Conservation (phyloP, 352 stramenopile genomes). For the Blastocystis sp. region DNA sequence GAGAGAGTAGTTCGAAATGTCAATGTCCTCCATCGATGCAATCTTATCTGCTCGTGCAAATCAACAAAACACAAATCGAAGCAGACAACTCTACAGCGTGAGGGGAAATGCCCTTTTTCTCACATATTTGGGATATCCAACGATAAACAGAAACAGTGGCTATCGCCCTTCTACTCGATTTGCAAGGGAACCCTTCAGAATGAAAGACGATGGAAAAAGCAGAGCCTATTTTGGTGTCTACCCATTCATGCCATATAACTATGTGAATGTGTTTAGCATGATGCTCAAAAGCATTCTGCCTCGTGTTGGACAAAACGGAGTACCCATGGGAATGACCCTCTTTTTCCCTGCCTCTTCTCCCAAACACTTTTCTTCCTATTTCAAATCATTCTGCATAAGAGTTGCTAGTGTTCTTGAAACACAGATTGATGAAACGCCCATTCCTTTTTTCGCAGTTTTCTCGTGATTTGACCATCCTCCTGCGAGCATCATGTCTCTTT, state of each 20-base stretch:
- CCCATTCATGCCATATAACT: no score
- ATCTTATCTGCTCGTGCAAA: background rate
- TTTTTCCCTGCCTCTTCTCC: background rate
- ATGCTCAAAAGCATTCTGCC: no score
- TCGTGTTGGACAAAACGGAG: no score
- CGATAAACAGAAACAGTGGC: no score
- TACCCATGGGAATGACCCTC: no score
- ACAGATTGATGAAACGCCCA: background rate
- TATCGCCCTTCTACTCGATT: no score
- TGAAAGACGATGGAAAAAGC: no score
- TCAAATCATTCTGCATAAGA: constrained; percentile 2
- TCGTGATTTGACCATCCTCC: background rate
- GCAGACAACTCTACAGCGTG: background rate
- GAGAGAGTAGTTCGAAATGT: constrained; percentile 42
- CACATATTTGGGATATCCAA: no score
- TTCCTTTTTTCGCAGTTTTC: background rate
- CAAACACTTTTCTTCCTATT: constrained; percentile 10
- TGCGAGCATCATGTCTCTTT: constrained; percentile 5
- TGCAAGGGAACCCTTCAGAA: no score
- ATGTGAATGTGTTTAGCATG: no score
- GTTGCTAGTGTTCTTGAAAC: no score
- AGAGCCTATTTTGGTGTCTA: no score
- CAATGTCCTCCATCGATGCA: constrained; percentile 20
- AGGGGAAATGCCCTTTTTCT: background rate
- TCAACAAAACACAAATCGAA: background rate